Base-by-base conservation (phyloP, 2,329 filamentous ascomycete genomes). In the Aspergillus hortae region DNA sequence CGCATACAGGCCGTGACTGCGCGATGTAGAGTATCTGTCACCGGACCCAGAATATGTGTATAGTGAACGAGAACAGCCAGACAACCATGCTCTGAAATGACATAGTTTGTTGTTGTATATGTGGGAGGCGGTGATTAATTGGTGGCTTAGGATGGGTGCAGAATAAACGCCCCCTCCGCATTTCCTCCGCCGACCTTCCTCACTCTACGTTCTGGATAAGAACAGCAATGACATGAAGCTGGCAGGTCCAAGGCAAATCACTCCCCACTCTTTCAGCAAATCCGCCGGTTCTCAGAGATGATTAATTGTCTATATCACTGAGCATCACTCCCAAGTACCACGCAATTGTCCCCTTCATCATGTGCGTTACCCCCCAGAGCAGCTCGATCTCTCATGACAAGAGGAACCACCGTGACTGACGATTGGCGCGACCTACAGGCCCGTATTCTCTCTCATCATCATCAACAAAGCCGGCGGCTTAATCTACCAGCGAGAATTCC, bases 391-490 rank as follows among this genome's bases (percentile, higher is more conserved):
- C 35, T n/a, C 35, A 17, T 17, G 17, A 17, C 17, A n/a, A 38
- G 4, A n/a, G 14, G 4, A 38, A 38, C 14, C 35, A n/a, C 35
- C 35, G 11, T 11, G 30, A 23, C 32, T 36, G 27, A 46, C 25
- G 12, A 46, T 38, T 44, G 27, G 11, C 27, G 27, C 27, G 27
- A 36, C 11, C 44, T 32, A 48, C 46, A 97, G 92, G 94, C 89
- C 91, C 60, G 88, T 99, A 71, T 94, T 95, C 73, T 86, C 92
- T 53, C 87, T 99, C 67, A 91, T 97, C 71, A 88, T 99, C 71
- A 96, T 99, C 79, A 97, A 96, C 80, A 99, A 99, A 81, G 92
- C 94, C 59, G 94, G 92, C 55, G 94, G 94, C 64, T 82, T 99
- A 49, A 87, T 99, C 74, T 99, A 95, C 80, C 92, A 97, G 75